A percentile compares a stretch with the other conserved stretches of the same genome.
Evolutionary conservation across 768 basidiomycete genomes (phyloP).

Genomic region (Calocybe gangraenosa): DNA sequence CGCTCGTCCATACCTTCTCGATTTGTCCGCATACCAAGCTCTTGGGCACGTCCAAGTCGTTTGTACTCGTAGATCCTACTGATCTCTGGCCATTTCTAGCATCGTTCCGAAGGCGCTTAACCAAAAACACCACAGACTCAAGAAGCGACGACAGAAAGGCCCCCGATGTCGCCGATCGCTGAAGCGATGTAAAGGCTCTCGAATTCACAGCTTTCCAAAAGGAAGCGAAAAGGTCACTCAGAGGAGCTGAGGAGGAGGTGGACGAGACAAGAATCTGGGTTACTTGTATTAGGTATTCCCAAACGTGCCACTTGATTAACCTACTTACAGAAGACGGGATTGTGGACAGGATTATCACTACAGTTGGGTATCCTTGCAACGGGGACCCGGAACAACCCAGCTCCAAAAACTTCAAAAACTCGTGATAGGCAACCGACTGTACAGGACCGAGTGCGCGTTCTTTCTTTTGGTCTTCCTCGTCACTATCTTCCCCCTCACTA

Average conservation of each 20-base stretch:
- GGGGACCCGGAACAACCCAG: conserved; percentile 79
- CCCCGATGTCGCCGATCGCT: conserved; percentile 46
- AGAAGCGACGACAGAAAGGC: conserved; percentile 67
- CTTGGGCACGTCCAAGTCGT: conserved; percentile 6
- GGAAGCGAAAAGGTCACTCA: conserved; percentile 59
- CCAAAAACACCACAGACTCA: conserved; percentile 65
- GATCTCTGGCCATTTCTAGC: conserved; percentile 8
- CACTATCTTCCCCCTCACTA: conserved; percentile 31
- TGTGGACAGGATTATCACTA: conserved; percentile 79
- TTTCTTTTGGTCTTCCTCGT: conserved; percentile 23
- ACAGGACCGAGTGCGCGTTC: conserved; percentile 4
- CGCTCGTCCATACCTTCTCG: conserved; percentile 43
- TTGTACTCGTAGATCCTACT: not conserved
- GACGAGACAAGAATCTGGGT: conserved; percentile 26
- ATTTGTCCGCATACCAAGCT: conserved; percentile 43
- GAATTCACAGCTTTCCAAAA: conserved; percentile 83
- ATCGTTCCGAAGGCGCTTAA: conserved; percentile 34
- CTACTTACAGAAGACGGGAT: conserved; percentile 61
- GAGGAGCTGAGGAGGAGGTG: conserved; percentile 18
- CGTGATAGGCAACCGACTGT: conserved; percentile 50
- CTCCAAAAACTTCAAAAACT: conserved; percentile 78
- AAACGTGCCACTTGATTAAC: not conserved
- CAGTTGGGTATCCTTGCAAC: conserved; percentile 73
- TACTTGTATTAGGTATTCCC: conserved; percentile 1
- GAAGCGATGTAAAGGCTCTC: conserved; percentile 55